phyloP scores from a whole-genome alignment of 2,329 filamentous ascomycete species.

The Lachnellula arida region DNA sequence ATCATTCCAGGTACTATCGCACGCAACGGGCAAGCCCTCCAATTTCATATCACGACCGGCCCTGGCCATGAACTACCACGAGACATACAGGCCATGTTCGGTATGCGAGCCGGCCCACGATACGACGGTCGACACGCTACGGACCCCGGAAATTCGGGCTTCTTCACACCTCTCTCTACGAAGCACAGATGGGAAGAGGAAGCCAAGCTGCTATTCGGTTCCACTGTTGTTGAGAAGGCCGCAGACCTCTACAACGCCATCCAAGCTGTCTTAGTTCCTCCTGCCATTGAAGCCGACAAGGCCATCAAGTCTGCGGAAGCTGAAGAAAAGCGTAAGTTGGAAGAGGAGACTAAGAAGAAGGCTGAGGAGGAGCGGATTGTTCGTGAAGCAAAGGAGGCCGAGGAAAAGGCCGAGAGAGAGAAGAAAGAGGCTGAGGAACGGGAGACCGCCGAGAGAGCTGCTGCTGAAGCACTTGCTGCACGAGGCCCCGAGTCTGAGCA shows the following conservation, averaged over 20 bases:
- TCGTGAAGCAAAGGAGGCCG: slow-evolving; percentile 65
- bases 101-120: slow-evolving; percentile 24
- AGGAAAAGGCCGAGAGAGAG: slow-evolving; percentile 61
- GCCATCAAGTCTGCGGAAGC: slow-evolving; percentile 58
- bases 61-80: slow-evolving; percentile 44
- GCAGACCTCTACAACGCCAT: slow-evolving; percentile 64
- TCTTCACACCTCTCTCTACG: slow-evolving; percentile 68
- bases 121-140: slow-evolving; percentile 22
- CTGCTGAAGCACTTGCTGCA: slow-evolving; percentile 46
- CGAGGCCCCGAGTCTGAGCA: slow-evolving; percentile 43
- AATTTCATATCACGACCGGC: slow-evolving; percentile 53
- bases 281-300: slow-evolving; percentile 77
- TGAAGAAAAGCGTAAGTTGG: slow-evolving; percentile 49
- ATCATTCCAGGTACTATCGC: slow-evolving; percentile 29
- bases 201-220: slow-evolving; percentile 77
- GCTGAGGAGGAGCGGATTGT: slow-evolving; percentile 62
- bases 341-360: slow-evolving; percentile 57
- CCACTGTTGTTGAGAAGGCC: slow-evolving; percentile 62
- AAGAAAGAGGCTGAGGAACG: slow-evolving; percentile 68
- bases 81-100: slow-evolving; percentile 45
- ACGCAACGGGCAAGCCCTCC: slow-evolving; percentile 49
- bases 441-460: slow-evolving; percentile 55
- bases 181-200: slow-evolving; percentile 83
- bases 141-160: slow-evolving; percentile 30
- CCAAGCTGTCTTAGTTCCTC: slow-evolving; percentile 70